Percentiles rank a stretch among this genome's conserved stretches.
phyloP scores from a whole-genome alignment of 306 rosid species.

The Vachellia collinsii region DNA sequence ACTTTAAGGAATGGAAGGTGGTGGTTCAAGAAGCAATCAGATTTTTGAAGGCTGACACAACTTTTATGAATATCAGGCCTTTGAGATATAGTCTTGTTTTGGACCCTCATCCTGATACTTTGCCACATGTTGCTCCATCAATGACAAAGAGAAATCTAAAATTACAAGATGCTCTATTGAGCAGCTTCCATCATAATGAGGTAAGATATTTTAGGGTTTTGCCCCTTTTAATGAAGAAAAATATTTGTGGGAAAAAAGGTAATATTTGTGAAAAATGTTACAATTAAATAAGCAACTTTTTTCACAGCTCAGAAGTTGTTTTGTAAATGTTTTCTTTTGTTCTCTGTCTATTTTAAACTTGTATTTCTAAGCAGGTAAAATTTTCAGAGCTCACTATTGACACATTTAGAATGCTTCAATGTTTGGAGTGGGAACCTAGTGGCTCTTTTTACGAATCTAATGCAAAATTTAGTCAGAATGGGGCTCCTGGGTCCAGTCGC shows the following conservation, averaged over 20 bases:
- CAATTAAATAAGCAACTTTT: not conserved
- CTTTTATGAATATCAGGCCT: constrained; percentile 86
- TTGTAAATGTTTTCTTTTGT: constrained; percentile 29
- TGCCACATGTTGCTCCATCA: constrained; percentile 54
- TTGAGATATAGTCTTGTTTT: constrained; percentile 80
- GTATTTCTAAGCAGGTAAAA: constrained; percentile 67
- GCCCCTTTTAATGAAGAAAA: constrained; percentile 1
- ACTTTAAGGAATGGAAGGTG: constrained; percentile 94
- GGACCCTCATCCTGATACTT: constrained; percentile 81
- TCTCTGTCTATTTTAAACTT: constrained; percentile 18
- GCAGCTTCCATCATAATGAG: constrained; percentile 89
- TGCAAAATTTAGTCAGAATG: constrained; percentile 69
- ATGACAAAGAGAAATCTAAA: constrained; percentile 61
- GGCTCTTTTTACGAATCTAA: constrained; percentile 80
- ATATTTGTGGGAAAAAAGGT: not conserved
- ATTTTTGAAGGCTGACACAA: constrained; percentile 81
- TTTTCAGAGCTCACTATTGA: constrained; percentile 90
- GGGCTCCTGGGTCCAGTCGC: constrained; percentile 63
- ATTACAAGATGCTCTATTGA: constrained; percentile 80
- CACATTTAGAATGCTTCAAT: constrained; percentile 97
- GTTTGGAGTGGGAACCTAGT: constrained; percentile 98
- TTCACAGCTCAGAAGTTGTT: not conserved
- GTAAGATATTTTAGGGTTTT: constrained; percentile 46
- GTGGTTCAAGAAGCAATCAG: constrained; percentile 87
- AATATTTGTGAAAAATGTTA: constrained; percentile 11